Evolutionary conservation across 805 yeast genomes (phyloP), one percentile per base, ranked within the genome.

Genomic region (Brettanomyces sp.): DNA sequence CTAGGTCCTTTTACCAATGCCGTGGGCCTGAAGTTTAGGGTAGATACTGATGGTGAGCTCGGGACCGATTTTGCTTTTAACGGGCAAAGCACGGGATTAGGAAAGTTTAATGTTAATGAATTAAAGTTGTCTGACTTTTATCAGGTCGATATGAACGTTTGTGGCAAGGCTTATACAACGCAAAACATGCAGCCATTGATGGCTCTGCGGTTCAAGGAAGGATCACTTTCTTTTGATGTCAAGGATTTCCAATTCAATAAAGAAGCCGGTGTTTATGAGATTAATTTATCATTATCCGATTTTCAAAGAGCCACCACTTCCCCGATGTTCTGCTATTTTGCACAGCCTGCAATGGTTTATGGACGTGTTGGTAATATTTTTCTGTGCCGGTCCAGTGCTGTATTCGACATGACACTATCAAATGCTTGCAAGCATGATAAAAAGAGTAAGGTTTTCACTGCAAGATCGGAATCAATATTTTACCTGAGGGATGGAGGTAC

Each of bases 1-100:
- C 23, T 42, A 33, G 39, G 32, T 8, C 12, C 38, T 4, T 35
- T 42, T 39, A 7, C 13, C 7, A 13, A 23, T 5, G n/a, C 13
- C 7, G 13, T 42, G 23, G n/a, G 13, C 9, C 14, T 42, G 22
- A 42, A 9, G 9, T 23, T 42, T 9, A 11, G 34, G 2, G 34
- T 34, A 9, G 5, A n/a, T n/a, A 3, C 24, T n/a, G 30, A 14
- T 11, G 28, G 9, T 21, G 33, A n/a, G 4, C 11, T 35, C 11
- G 39, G 23, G 18, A 33, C 44, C 7, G 39, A 42, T 25, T 42
- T n/a, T 25, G n/a, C 25, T 5, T 42, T 30, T 18, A 33, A 42
- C n/a, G 39, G 39, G 2, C 38, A 42, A 21, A 34, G 39, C 18
- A 42, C 44, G 9, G 44, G 44, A 7, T 18, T 42, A 4, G 44